Conservation (phyloP, 352 stramenopile species). For the Albugo candida region DNA sequence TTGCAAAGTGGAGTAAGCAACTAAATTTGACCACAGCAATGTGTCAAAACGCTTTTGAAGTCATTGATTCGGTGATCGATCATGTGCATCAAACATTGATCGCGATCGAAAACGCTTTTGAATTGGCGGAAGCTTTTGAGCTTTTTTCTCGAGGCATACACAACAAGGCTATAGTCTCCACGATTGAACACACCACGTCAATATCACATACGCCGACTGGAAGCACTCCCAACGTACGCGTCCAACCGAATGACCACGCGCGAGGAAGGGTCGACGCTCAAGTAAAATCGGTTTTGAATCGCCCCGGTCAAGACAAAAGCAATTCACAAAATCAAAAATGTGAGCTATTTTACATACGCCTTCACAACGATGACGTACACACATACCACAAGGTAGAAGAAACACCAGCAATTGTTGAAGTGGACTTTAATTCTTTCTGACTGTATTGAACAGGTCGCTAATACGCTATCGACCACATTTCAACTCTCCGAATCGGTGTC, state of each 20-base stretch:
- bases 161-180: no score
- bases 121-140: conserved; percentile 49
- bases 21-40: no score
- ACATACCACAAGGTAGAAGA: conserved; percentile 4
- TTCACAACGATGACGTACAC: conserved; percentile 76
- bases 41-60: conserved; percentile 12
- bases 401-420: no score
- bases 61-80: conserved; percentile 62
- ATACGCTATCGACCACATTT: conserved; percentile 32
- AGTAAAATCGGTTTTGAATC: not conserved
- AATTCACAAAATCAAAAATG: not conserved
- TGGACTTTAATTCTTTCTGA: conserved; percentile 7
- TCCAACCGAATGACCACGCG: no score
- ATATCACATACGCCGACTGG: no score
- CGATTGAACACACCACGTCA: no score
- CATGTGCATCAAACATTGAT: conserved; percentile 54
- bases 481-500: conserved; percentile 30
- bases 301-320: no score
- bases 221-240: no score
- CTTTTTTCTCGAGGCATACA: conserved; percentile 36
- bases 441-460: conserved; percentile 27
- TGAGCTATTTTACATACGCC: conserved; percentile 30
- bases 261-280: not conserved
- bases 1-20: no score
- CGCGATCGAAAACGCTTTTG: conserved; percentile 39